Evolutionary conservation across 495 filamentous ascomycete species (phyloP).

Genomic region (Haplographium delicatum): DNA sequence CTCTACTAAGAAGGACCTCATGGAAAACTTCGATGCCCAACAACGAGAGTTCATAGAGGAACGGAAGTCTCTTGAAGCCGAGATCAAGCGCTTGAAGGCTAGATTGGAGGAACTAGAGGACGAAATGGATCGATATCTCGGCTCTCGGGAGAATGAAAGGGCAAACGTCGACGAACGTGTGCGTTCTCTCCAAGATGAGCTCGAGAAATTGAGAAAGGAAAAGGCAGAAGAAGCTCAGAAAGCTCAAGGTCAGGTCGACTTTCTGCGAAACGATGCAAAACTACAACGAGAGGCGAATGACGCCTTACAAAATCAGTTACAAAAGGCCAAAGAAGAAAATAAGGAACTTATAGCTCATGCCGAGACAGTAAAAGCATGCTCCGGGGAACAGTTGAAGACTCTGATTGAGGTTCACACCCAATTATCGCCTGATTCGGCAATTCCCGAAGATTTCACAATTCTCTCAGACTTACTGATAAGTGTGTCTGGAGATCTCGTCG

Average conservation of each 20-base stretch:
- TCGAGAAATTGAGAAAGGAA: constrained; percentile 55
- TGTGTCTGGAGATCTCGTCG: constrained; percentile 49
- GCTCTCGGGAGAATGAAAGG: constrained; percentile 73
- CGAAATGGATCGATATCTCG: constrained; percentile 79
- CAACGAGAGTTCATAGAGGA: constrained; percentile 85
- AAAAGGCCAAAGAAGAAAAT: constrained; percentile 45
- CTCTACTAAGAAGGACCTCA: constrained; percentile 88
- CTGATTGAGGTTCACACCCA: constrained; percentile 59
- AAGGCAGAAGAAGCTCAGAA: constrained; percentile 53
- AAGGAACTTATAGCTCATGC: constrained; percentile 37
- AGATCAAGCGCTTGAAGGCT: constrained; percentile 67
- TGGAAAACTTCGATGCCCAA: constrained; percentile 89
- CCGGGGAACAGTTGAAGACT: constrained; percentile 46
- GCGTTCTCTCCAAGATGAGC: constrained; percentile 61
- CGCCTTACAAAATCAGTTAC: constrained; percentile 47
- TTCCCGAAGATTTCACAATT: constrained; percentile 51
- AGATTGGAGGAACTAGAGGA: constrained; percentile 85
- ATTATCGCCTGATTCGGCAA: constrained; percentile 49
- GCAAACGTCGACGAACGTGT: constrained; percentile 61
- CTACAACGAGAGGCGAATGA: constrained; percentile 49
- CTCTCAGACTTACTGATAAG: constrained; percentile 61
- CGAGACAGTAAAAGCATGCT: constrained; percentile 24
- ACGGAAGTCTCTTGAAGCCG: constrained; percentile 70
- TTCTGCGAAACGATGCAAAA: constrained; percentile 50
- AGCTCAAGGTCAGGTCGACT: constrained; percentile 48